Evolutionary conservation across 805 yeast genomes (phyloP).

Genomic region (Candida krabiensis): DNA sequence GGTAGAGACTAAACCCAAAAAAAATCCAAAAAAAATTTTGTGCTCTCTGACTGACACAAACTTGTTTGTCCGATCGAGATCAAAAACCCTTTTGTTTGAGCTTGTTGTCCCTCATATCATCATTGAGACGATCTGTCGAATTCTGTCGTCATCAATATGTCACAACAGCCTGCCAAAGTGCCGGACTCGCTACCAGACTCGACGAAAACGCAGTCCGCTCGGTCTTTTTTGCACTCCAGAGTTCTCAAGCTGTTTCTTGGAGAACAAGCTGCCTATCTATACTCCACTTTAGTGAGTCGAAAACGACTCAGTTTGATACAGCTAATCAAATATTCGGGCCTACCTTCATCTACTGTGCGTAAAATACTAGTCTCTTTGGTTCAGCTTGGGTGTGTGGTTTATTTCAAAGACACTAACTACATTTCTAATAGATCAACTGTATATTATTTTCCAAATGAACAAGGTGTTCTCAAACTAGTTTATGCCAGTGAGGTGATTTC

Average conservation of each 20-base stretch:
- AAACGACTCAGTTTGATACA: slow-evolving; percentile 66
- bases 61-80: neutral
- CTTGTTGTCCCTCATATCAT: too few relatives aligned
- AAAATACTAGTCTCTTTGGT: slow-evolving; percentile 72
- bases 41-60: slow-evolving; percentile 1
- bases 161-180: slow-evolving; percentile 5
- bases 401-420: slow-evolving; percentile 49
- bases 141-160: too few relatives aligned
- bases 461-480: slow-evolving; percentile 61
- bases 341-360: slow-evolving; percentile 54
- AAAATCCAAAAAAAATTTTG: slow-evolving; percentile 3
- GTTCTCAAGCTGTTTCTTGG: slow-evolving; percentile 62
- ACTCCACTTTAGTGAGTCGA: slow-evolving; percentile 59
- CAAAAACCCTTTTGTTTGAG: neutral
- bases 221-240: slow-evolving; percentile 56
- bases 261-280: slow-evolving; percentile 65
- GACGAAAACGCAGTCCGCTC: slow-evolving; percentile 58
- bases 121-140: too few relatives aligned
- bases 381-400: slow-evolving; percentile 73
- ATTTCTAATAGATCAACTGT: slow-evolving; percentile 17
- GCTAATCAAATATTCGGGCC: slow-evolving; percentile 43
- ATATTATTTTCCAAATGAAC: slow-evolving; percentile 60
- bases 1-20: too few relatives aligned
- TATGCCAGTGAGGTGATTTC: slow-evolving; percentile 77
- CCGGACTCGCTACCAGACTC: slow-evolving; percentile 30